Evolutionary conservation across 169 alveolate species (phyloP).

Genomic region (Plasmodium knowlesi): DNA sequence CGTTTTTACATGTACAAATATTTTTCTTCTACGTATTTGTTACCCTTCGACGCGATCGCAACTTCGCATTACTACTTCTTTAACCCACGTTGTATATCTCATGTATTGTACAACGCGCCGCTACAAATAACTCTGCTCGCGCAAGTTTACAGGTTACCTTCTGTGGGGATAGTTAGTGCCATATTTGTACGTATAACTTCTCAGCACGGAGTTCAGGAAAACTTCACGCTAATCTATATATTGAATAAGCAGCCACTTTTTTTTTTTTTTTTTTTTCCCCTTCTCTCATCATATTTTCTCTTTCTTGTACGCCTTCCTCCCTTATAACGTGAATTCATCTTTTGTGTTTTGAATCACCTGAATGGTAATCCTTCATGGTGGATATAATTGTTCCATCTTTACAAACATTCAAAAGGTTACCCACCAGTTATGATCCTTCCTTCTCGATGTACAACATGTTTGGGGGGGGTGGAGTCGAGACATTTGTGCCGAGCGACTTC

Average conservation of each 20-base stretch:
- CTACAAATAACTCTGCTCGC: background rate
- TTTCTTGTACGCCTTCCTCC: background rate
- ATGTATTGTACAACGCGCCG: background rate
- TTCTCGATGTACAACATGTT: background rate
- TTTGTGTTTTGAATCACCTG: background rate
- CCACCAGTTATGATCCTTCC: background rate
- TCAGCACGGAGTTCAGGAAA: background rate
- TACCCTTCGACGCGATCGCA: background rate
- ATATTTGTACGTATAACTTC: background rate
- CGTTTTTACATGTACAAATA: background rate
- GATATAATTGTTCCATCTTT: background rate
- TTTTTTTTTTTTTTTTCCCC: background rate
- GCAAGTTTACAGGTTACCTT: background rate
- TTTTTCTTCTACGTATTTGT: background rate
- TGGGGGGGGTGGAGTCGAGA: background rate
- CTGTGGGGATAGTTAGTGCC: background rate
- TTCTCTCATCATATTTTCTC: background rate
- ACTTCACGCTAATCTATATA: background rate
- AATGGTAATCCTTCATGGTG: background rate
- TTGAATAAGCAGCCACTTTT: background rate
- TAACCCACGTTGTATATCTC: background rate
- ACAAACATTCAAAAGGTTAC: background rate
- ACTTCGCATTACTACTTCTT: background rate
- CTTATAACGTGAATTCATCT: background rate
- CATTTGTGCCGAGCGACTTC: background rate